These are phyloP conservation scores for Nidularia sp. DNA, from an alignment of 768 basidiomycete genomes.

Conservation along the genomic window DNA sequence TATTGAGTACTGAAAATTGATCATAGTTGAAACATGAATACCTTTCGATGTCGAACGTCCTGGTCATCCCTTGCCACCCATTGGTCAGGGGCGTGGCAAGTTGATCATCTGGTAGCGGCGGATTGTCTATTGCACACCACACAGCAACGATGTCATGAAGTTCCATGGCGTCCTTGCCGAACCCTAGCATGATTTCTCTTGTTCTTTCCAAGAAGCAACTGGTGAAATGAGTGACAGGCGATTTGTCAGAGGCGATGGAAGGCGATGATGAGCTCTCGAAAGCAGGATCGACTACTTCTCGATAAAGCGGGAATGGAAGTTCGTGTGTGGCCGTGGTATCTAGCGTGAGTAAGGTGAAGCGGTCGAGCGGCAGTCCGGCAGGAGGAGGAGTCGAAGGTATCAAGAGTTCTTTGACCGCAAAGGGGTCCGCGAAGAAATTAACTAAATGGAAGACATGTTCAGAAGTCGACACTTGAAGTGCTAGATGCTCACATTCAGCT, in stretches of 20 bases:
- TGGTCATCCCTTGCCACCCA: slow-evolving; percentile 54
- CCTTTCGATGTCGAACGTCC: slow-evolving; percentile 72
- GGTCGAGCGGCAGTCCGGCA: slow-evolving; percentile 54
- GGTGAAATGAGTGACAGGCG: slow-evolving; percentile 71
- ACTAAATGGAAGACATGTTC: slow-evolving; percentile 32
- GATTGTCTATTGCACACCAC: slow-evolving; percentile 80
- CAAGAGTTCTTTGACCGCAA: slow-evolving; percentile 70
- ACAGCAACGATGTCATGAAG: slow-evolving; percentile 88
- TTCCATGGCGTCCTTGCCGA: slow-evolving; percentile 83
- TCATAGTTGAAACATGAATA: slow-evolving; percentile 16
- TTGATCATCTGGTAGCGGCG: slow-evolving; percentile 34
- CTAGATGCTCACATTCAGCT: slow-evolving; percentile 71
- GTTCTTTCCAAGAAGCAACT: slow-evolving; percentile 75
- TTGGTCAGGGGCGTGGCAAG: slow-evolving; percentile 18
- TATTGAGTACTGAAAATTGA: slow-evolving; percentile 1
- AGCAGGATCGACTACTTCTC: slow-evolving; percentile 50
- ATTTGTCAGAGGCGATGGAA: slow-evolving; percentile 43
- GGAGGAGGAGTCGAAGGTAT: slow-evolving; percentile 29
- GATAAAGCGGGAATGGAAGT: slow-evolving; percentile 68
- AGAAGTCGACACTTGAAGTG: neutral
- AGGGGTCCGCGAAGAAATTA: slow-evolving; percentile 87
- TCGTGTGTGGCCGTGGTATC: slow-evolving; percentile 83
- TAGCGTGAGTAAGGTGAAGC: slow-evolving; percentile 68
- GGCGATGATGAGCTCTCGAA: slow-evolving; percentile 49
- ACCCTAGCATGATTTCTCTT: slow-evolving; percentile 71